Evolutionary conservation across 352 stramenopile species (phyloP), one percentile per base, ranked within the genome.

Genomic region (Globisporangium canariense): DNA sequence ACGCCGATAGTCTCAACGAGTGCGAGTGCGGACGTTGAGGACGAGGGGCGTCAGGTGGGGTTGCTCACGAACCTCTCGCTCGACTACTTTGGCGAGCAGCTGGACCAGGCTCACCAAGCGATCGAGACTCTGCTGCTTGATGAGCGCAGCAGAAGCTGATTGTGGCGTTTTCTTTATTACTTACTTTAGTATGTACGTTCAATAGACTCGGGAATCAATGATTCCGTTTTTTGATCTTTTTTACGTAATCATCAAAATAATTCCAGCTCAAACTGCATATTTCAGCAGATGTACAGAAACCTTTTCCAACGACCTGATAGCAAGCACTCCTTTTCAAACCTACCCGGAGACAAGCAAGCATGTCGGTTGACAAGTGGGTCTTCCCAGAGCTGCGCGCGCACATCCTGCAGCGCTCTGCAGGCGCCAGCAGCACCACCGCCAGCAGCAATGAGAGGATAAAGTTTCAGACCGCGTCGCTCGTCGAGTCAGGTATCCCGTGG

Each of bases 401-500:
- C 32, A 46, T 40, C 25, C 46, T 45, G 34, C 46, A 38, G 22
- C 30, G 14, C 6, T 25, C 45, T 25, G 16, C 45, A 25, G 10
- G 22, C 18, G 7, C 7, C 3, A 49, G 5, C 32, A 47, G 10
- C 43, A 56, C 4, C 11, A 64, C n/a, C n/a, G 49, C n/a, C 47
- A 52, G 22, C 9, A 40, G 78, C 16, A 81, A 74, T 59, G 65
- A 78, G 7, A 69, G 10, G 11, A 50, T 38, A 2, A 56, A 62
- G 25, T 87, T 88, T 64, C 68, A 70, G 34, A 89, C 79, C 8
- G 71, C 75, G 34, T 88, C 81, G 20, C 72, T 81, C n/a, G 47
- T 64, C 5, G 62, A 79, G 52, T 76, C 69, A n/a, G 64, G 74
- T 1, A 65, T 90, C 2, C 65, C 77, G 28, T 92, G 83, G 83